A percentile compares a stretch with the other conserved stretches of the same genome.
Evolutionary conservation across 2,329 filamentous ascomycete species (phyloP).

Genomic region (Teratosphaeria pseudoeucalypti): DNA sequence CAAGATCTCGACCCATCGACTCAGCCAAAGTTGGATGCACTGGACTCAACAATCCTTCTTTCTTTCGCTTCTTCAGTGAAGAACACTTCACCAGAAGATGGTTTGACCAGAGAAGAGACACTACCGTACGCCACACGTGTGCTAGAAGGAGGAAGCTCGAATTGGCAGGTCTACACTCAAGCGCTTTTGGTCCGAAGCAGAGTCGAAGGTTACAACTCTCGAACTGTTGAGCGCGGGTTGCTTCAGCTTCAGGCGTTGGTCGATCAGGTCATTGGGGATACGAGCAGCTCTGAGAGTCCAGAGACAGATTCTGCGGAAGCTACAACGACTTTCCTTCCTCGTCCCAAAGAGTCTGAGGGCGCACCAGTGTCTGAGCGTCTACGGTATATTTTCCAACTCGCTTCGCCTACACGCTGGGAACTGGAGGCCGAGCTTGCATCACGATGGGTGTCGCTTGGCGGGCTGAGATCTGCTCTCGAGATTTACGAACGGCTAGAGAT

Average conservation of each 20-base stretch:
- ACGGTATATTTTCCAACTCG: constrained; percentile 72
- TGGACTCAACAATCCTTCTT: constrained; percentile 85
- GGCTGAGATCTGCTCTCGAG: constrained; percentile 78
- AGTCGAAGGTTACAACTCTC: constrained; percentile 76
- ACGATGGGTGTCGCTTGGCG: constrained; percentile 84
- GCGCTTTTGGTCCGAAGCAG: constrained; percentile 79
- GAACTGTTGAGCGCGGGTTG: constrained; percentile 80
- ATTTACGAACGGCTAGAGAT: constrained; percentile 90
- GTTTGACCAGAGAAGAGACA: constrained; percentile 85
- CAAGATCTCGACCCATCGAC: constrained; percentile 60
- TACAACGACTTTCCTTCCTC: constrained; percentile 67
- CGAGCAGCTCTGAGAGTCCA: constrained; percentile 31
- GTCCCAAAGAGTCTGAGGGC: constrained; percentile 62
- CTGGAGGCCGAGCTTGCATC: constrained; percentile 86
- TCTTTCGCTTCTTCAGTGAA: constrained; percentile 72
- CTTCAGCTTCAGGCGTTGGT: constrained; percentile 90
- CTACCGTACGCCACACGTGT: constrained; percentile 84
- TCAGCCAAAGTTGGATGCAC: constrained; percentile 69
- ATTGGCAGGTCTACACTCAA: constrained; percentile 97
- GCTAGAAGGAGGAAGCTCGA: constrained; percentile 76
- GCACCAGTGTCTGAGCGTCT: constrained; percentile 68
- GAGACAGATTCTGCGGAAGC: constrained; percentile 17
- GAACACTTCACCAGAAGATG: constrained; percentile 75
- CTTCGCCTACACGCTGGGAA: constrained; percentile 82
- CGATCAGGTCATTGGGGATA: constrained; percentile 89